phyloP scores from a whole-genome alignment of 208 protist genomes.

The Porcisia deanei region DNA sequence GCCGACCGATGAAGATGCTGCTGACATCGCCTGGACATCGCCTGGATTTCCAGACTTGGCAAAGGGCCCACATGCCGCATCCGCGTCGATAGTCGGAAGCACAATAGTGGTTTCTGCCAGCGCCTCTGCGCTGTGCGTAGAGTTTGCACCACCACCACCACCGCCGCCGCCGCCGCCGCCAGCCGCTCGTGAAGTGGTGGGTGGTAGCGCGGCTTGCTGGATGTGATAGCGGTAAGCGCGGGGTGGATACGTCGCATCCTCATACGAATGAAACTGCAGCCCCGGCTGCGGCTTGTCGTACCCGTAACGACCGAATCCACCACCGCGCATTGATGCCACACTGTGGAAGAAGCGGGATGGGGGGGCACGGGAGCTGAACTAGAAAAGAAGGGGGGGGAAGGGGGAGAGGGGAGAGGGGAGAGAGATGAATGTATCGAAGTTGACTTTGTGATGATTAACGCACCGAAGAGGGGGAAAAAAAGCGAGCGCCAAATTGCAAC shows the following conservation, averaged over 20 bases:
- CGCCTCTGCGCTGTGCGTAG: slow-evolving; percentile 2
- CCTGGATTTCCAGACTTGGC: slow-evolving; percentile 4
- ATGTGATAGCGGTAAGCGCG: slow-evolving; percentile 75
- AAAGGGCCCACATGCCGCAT: slow-evolving; percentile 46
- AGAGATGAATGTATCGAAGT: background rate
- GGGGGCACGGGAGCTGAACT: too few species aligned
- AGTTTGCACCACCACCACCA: background rate
- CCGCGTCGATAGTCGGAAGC: slow-evolving; percentile 75
- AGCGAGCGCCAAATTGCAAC: background rate
- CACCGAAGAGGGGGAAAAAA: background rate
- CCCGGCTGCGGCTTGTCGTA: slow-evolving; percentile 34
- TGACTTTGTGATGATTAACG: background rate
- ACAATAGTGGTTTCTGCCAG: slow-evolving; percentile 30
- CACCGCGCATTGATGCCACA: slow-evolving; percentile 25
- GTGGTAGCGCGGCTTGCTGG: slow-evolving; percentile 19
- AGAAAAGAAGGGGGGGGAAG: background rate
- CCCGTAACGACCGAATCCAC: slow-evolving; percentile 29
- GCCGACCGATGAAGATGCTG: slow-evolving; percentile 6
- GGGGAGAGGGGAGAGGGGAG: background rate
- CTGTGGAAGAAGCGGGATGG: background rate
- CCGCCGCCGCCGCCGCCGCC: background rate
- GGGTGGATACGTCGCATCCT: slow-evolving; percentile 68
- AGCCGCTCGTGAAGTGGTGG: background rate
- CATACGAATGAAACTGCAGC: slow-evolving; percentile 48
- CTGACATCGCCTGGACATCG: slow-evolving; percentile 14